phyloP scores from a whole-genome alignment of 352 stramenopile species.

The Phytophthora syringae region DNA sequence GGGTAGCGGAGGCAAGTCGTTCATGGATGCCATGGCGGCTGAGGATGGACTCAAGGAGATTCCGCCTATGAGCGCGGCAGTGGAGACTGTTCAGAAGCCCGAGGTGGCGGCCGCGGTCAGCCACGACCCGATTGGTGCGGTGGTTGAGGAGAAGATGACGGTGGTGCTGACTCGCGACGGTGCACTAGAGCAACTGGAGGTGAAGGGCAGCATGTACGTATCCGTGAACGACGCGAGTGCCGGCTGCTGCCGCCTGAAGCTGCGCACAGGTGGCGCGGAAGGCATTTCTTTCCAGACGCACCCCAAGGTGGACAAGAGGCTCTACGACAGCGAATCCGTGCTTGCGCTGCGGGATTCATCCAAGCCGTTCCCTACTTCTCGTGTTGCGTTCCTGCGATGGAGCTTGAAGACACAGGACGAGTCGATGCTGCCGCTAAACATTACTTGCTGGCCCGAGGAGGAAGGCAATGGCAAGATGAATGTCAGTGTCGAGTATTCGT shows the following conservation, averaged over 20 bases:
- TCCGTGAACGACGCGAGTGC: constrained; percentile 81
- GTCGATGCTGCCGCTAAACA: constrained; percentile 84
- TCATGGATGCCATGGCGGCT: constrained; percentile 87
- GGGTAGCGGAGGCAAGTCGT: constrained; percentile 75
- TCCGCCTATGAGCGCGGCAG: constrained; percentile 75
- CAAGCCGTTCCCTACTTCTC: constrained; percentile 84
- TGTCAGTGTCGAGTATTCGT: constrained; percentile 89
- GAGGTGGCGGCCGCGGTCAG: constrained; percentile 71
- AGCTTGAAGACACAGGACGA: constrained; percentile 90
- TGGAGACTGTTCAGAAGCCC: constrained; percentile 67
- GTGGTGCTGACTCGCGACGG: constrained; percentile 85
- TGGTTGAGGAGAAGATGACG: constrained; percentile 90
- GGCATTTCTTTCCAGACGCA: constrained; percentile 88
- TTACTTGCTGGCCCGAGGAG: constrained; percentile 90
- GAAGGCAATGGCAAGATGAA: constrained; percentile 88
- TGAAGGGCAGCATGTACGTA: constrained; percentile 89
- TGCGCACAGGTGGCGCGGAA: constrained; percentile 68
- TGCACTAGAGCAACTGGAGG: constrained; percentile 83
- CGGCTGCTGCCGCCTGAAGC: constrained; percentile 74
- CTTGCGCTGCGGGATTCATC: constrained; percentile 80
- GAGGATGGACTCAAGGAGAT: constrained; percentile 90
- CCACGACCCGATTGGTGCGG: constrained; percentile 80
- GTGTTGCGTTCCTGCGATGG: constrained; percentile 86
- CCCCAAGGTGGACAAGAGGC: constrained; percentile 88
- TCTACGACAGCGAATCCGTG: constrained; percentile 85